phyloP scores from a whole-genome alignment of 2,329 filamentous ascomycete species.

The Lasiodiplodia hormozganensis region DNA sequence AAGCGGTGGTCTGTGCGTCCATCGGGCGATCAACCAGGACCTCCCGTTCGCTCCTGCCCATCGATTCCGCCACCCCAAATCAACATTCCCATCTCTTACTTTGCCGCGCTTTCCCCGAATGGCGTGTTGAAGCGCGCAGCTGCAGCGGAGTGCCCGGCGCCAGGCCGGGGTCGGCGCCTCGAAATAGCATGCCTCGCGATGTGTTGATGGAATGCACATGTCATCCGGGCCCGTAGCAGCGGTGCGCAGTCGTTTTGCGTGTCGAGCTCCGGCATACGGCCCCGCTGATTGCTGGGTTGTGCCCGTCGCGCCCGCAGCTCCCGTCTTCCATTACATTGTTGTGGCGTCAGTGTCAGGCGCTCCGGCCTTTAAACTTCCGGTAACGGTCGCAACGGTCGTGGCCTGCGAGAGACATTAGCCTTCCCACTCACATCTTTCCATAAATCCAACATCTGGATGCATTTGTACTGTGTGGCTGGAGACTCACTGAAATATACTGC shows the following conservation, averaged over 20 bases:
- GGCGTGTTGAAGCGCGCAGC: not conserved
- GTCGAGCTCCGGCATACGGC: not conserved
- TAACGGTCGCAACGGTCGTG: constrained; percentile 22
- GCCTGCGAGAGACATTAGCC: no score
- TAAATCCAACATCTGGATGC: no score
- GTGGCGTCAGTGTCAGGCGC: constrained; percentile 11
- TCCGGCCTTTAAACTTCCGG: not conserved
- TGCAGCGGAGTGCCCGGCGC: not conserved
- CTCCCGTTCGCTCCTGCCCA: constrained; percentile 8
- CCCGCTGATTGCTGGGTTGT: constrained; percentile 12
- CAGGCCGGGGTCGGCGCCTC: not conserved
- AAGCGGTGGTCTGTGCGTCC: not conserved
- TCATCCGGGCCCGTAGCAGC: constrained; percentile 4
- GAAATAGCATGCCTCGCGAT: constrained; percentile 10
- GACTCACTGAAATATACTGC: no score
- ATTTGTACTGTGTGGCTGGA: no score
- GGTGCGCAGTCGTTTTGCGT: not conserved
- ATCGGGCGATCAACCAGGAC: constrained; percentile 9
- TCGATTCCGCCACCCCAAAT: constrained; percentile 6
- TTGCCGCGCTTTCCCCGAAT: constrained; percentile 1
- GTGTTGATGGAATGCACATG: constrained; percentile 25
- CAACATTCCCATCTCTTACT: constrained; percentile 10
- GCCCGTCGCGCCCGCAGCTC: not conserved
- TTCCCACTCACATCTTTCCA: no score
- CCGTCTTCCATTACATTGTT: not conserved